phyloP scores from a whole-genome alignment of 768 basidiomycete genomes.

The Rhodocollybia butyracea region DNA sequence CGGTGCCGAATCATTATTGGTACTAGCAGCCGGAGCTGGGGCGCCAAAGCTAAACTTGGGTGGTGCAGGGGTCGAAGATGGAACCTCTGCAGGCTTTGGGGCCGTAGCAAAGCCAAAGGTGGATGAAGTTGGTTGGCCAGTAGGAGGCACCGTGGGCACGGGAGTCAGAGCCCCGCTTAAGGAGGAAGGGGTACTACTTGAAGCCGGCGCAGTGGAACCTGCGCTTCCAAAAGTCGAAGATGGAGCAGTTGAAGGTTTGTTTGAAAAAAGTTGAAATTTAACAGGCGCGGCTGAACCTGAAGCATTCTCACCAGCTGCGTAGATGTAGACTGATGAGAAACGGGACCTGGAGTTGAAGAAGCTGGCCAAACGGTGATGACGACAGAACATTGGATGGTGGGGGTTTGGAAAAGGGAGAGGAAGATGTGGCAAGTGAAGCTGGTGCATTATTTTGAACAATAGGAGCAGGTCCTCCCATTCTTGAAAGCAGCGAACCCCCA shows the following conservation, averaged over 20 bases:
- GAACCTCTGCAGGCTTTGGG: neutral
- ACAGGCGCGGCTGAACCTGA: conserved; percentile 24
- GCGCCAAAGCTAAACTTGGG: conserved; percentile 3
- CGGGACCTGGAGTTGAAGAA: conserved; percentile 8
- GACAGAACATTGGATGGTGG: conserved; percentile 14
- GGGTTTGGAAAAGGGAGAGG: conserved; percentile 4
- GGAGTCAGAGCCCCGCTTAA: conserved; percentile 17
- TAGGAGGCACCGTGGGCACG: conserved; percentile 11
- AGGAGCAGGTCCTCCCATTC: conserved; percentile 4
- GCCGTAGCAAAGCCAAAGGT: neutral
- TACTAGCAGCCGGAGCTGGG: neutral
- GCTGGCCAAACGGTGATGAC: conserved; percentile 7
- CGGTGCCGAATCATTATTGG: neutral
- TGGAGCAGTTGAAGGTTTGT: neutral
- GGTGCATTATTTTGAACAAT: conserved; percentile 13
- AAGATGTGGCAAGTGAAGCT: conserved; percentile 9
- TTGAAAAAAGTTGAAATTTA: conserved; percentile 34
- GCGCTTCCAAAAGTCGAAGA: neutral
- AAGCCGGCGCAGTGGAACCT: conserved; percentile 8
- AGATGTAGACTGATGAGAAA: conserved; percentile 17
- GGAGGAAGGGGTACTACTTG: conserved; percentile 14
- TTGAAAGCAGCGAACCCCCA: conserved; percentile 7
- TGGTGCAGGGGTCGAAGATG: neutral
- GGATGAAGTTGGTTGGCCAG: neutral
- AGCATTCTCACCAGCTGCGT: conserved; percentile 10